A percentile compares a stretch with the other conserved stretches of the same genome.
Conservation (phyloP, 1,284 basidiomycete species). For the Pseudomicrostroma phylloplanum region DNA sequence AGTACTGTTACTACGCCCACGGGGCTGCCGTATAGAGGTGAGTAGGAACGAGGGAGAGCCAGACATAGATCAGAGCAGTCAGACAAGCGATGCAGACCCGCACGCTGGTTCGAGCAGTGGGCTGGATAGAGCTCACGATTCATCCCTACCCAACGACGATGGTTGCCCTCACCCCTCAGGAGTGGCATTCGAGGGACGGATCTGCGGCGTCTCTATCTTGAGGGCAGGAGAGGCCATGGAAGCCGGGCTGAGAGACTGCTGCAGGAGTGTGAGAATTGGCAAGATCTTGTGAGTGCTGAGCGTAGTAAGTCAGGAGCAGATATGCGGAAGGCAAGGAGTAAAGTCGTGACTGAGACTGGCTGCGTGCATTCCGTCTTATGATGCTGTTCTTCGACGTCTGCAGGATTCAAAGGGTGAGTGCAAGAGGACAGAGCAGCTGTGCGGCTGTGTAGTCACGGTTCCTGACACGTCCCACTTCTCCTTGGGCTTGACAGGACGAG, state of each 20-base stretch:
- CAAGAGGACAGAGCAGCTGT: background rate
- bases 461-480: background rate
- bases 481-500: slow-evolving; percentile 28
- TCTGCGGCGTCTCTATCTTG: slow-evolving; percentile 47
- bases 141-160: slow-evolving; percentile 16
- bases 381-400: too few species aligned
- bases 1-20: slow-evolving; percentile 44
- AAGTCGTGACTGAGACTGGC: too few species aligned
- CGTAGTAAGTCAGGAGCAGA: background rate
- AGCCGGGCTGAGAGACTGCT: slow-evolving; percentile 79
- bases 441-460: background rate
- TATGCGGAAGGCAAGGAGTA: too few species aligned
- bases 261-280: slow-evolving; percentile 54
- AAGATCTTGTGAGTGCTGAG: slow-evolving; percentile 52
- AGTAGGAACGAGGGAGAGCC: background rate
- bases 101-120: background rate
- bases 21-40: slow-evolving; percentile 63
- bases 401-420: slow-evolving; percentile 72
- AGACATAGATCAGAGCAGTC: background rate
- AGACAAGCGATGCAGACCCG: background rate
- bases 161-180: slow-evolving; percentile 12
- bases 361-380: too few species aligned
- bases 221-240: slow-evolving; percentile 55
- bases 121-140: slow-evolving; percentile 49
- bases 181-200: slow-evolving; percentile 43